Conservation (phyloP, 441 rosid species). For the Pelargonium cotyledonis region DNA sequence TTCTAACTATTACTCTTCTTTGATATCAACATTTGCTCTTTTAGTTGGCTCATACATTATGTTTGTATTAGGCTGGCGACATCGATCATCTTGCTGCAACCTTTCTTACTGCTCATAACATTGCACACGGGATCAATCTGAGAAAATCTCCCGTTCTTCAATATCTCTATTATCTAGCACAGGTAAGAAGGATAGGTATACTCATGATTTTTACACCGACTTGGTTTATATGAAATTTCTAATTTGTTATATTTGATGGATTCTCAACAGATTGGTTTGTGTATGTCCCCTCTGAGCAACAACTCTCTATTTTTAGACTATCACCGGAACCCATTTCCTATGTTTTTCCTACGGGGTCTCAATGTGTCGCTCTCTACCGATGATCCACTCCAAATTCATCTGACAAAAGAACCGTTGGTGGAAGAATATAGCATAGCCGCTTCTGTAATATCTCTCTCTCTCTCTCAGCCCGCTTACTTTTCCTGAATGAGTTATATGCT, state of each 20-base stretch:
- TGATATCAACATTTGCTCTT: constrained; percentile 5
- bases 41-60: constrained; percentile 17
- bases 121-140: constrained; percentile 95
- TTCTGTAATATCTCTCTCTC: constrained; percentile 50
- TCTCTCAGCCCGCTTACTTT: neutral
- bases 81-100: constrained; percentile 99
- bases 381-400: constrained; percentile 97
- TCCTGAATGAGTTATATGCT: no score
- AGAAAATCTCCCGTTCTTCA: constrained; percentile 98
- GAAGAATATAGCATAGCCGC: constrained; percentile 99
- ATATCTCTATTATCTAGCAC: constrained; percentile 90
- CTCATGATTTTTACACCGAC: neutral
- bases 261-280: constrained; percentile 74
- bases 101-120: constrained; percentile 83
- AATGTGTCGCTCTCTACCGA: constrained; percentile 97
- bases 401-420: constrained; percentile 95
- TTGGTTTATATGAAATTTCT: constrained; percentile 14
- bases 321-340: constrained; percentile 86
- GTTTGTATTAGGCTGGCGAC: constrained; percentile 81
- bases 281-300: constrained; percentile 99
- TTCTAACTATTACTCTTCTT: neutral
- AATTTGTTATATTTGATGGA: constrained; percentile 18
- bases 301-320: constrained; percentile 93
- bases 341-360: constrained; percentile 88
- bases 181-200: constrained; percentile 37